Base-by-base conservation (phyloP, 2,329 filamentous ascomycete species). In the Colletotrichum eremochloae region DNA sequence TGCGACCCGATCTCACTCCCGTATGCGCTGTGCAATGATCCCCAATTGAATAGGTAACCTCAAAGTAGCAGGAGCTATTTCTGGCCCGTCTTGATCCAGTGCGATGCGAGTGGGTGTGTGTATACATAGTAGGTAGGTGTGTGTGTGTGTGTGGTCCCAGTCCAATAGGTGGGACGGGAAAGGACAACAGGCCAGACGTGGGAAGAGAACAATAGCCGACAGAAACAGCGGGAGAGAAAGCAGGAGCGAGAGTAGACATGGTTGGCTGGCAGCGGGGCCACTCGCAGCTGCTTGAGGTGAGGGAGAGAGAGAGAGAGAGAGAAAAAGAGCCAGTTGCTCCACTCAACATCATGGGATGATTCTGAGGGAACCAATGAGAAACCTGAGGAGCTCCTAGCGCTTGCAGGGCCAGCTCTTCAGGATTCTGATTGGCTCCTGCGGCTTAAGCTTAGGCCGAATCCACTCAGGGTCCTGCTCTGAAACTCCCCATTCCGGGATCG, bases 391-490 rank as follows among this genome's bases (percentile, higher is more conserved):
- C 63, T 68, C 69, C 67, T 75, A 75, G 77, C 77, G 78, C 78
- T 74, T 73, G 76, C 72, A 75, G 74, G 76, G 75, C 53, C 18
- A 76, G 78, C 73, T 77, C 76, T 24, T 78, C 77, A 76, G 66
- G 74, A 63, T n/a, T 58, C 42, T 81, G 77, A 82, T 83, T 83
- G 81, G 82, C 44, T 66, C 60, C 72, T 68, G 74, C 72, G 74
- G 75, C 61, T 76, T 77, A 73, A 76, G 76, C 76, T 78, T 78
- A 78, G 78, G 76, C 80, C 80, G 79, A 79, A 77, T 80, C 78
- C 79, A 77, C 76, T 73, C 74, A 75, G 78, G 74, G 75, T 76
- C 67, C 44, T 57, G 72, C 80, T 72, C 67, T 76, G 76, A 77
- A 77, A 77, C 76, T 31, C 64, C 67, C 48, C 56, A 63, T 57